phyloP scores from a whole-genome alignment of 805 yeast genomes.

The Saccharomycopsis schoenii region DNA sequence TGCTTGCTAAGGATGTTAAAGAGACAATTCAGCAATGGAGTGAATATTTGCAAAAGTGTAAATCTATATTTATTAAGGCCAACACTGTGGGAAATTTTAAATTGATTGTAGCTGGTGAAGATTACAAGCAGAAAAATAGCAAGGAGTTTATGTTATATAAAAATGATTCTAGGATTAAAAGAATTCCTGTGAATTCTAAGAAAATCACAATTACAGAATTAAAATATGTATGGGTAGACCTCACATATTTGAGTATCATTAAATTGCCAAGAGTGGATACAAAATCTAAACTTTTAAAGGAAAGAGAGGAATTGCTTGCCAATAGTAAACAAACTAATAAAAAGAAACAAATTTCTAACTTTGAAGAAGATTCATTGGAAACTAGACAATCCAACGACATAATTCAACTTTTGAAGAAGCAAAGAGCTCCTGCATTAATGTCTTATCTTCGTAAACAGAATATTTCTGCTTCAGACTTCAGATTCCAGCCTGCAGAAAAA shows the following conservation, averaged over 20 bases:
- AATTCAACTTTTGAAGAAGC: conserved; percentile 50
- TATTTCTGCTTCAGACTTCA: background rate
- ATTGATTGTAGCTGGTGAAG: conserved; percentile 57
- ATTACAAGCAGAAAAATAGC: conserved; percentile 22
- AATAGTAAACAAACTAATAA: conserved; percentile 23
- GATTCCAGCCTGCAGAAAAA: conserved; percentile 43
- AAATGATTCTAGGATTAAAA: conserved; percentile 53
- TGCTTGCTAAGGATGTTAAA: conserved; percentile 68
- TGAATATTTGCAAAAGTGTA: conserved; percentile 46
- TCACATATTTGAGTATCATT: conserved; percentile 48
- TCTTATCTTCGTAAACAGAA: conserved; percentile 51
- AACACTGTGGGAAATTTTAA: conserved; percentile 60
- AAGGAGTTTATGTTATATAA: conserved; percentile 30
- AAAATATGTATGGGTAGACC: conserved; percentile 73
- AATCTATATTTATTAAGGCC: conserved; percentile 70
- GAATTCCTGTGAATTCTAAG: conserved; percentile 82
- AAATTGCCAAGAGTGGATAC: conserved; percentile 43
- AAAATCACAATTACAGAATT: conserved; percentile 79
- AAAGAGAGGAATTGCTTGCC: conserved; percentile 25
- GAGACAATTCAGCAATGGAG: conserved; percentile 62
- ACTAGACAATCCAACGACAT: conserved; percentile 52
- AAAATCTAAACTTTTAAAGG: conserved; percentile 22
- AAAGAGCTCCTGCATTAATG: conserved; percentile 66
- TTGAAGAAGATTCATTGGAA: conserved; percentile 23
- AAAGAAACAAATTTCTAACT: conserved; percentile 17